Evolutionary conservation across 2,329 filamentous ascomycete genomes (phyloP), one percentile per base, ranked within the genome.

Genomic region (Claviceps spartinae): DNA sequence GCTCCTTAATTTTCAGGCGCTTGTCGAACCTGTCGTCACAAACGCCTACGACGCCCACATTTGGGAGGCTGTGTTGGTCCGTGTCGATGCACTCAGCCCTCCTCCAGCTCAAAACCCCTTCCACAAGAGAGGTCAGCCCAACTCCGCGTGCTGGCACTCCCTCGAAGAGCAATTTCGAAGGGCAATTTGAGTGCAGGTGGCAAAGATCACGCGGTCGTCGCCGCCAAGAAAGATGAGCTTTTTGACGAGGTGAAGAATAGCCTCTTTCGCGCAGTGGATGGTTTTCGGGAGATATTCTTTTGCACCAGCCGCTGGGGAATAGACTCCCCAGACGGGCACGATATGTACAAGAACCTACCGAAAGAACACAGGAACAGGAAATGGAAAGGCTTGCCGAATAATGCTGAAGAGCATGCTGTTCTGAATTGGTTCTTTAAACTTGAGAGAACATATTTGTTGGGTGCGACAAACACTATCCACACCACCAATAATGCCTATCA

Each of bases 401-500:
- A 30, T 24, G 22, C 53, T 13, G 50, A 57, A 20, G 54, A 57
- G 50, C 48, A 54, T 20, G 16, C 40, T 3, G 45, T 45, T 40
- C 48, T 45, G 50, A 38, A 44, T 18, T 52, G 50, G 50, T 40
- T 52, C 30, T 20, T 45, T 11, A 26, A 26, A 11, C 42, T 52
- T 2, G 50, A 56, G 46, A 48, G 55, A n/a, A 45, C 50, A 30
- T 50, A 36, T 48, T 50, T 59, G n/a, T 9, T 50, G 8, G 41
- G 52, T 40, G 54, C 57, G 49, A 53, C 49, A 18, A 34, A 59
- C 37, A 56, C 54, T 44, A 47, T 58, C 13, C 34, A 56, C 44
- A 54, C 58, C 13, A 59, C 53, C 6, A 52, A 22, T 49, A 55
- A 53, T 11, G 55, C 57, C 48, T 51, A 54, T 51, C 52, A 59